These are phyloP conservation scores for Panaeolus cyanescens DNA, from an alignment of 768 basidiomycete species.

Conservation along the genomic window DNA sequence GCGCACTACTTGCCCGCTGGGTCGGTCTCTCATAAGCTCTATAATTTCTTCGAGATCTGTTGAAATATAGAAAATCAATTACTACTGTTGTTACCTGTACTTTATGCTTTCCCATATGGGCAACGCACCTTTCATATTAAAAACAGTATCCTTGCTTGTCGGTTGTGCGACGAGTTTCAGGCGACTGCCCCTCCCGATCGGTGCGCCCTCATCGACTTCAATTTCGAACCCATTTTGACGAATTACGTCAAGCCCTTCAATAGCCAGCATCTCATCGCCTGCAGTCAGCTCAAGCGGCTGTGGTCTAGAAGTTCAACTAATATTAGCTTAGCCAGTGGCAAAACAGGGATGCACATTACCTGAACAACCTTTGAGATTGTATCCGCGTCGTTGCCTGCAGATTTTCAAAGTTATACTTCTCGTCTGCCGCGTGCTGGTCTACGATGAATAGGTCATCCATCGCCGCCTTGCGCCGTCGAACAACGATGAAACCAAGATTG, in stretches of 20 bases:
- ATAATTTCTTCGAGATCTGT: slow-evolving; percentile 93
- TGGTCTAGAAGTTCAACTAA: slow-evolving; percentile 51
- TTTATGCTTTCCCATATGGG: background rate
- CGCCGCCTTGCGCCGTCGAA: slow-evolving; percentile 51
- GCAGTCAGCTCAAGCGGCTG: slow-evolving; percentile 81
- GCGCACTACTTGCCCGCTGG: slow-evolving; percentile 81
- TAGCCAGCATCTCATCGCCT: slow-evolving; percentile 83
- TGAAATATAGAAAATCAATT: slow-evolving; percentile 1
- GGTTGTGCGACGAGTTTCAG: slow-evolving; percentile 82
- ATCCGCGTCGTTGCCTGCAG: slow-evolving; percentile 90
- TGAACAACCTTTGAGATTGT: slow-evolving; percentile 80
- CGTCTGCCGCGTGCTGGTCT: slow-evolving; percentile 97
- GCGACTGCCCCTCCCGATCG: slow-evolving; percentile 36
- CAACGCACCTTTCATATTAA: slow-evolving; percentile 77
- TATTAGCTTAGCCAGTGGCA: background rate
- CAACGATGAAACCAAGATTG: slow-evolving; percentile 93
- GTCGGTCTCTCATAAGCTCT: slow-evolving; percentile 77
- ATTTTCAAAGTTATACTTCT: slow-evolving; percentile 98
- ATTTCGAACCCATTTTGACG: slow-evolving; percentile 91
- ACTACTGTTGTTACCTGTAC: no score
- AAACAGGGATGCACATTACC: slow-evolving; percentile 45
- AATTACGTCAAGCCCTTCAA: slow-evolving; percentile 85
- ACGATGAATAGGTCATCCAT: slow-evolving; percentile 95
- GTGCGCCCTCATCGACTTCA: slow-evolving; percentile 49
- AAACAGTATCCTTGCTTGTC: slow-evolving; percentile 87